These are phyloP conservation scores for Salvia miltiorrhiza DNA, from an alignment of 257 asterid species.

Conservation along the genomic window DNA sequence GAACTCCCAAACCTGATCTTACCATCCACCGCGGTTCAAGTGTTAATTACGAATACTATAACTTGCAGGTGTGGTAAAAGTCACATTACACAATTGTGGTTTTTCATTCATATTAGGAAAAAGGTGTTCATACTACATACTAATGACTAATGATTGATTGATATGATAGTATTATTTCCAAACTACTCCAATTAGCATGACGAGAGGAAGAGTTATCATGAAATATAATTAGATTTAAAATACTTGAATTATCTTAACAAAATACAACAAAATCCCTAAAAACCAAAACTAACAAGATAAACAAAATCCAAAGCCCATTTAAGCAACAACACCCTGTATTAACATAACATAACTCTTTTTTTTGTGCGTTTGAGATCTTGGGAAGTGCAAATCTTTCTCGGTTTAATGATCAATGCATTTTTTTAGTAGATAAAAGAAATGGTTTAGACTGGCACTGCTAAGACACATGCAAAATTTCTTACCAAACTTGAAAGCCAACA, in stretches of 20 bases:
- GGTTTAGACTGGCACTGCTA: conserved; percentile 16
- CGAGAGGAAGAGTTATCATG: background rate
- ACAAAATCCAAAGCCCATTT: background rate
- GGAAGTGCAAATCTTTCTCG: background rate
- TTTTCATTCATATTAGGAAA: background rate
- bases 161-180: background rate
- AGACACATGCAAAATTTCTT: conserved; percentile 51
- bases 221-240: background rate
- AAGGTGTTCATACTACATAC: conserved; percentile 1
- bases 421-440: background rate
- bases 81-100: conserved; percentile 4
- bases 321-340: background rate
- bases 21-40: conserved; percentile 26
- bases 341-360: background rate
- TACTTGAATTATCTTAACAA: background rate
- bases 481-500: conserved; percentile 68
- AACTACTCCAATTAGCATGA: background rate
- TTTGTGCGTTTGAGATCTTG: background rate
- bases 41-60: conserved; percentile 13
- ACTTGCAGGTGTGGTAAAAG: conserved; percentile 10
- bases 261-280: background rate
- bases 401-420: background rate
- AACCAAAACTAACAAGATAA: background rate
- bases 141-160: too few relatives aligned
- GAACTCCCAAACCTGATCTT: conserved; percentile 30